A percentile compares a stretch with the other conserved stretches of the same genome.
phyloP scores from a whole-genome alignment of 2,329 filamentous ascomycete genomes.

The Seiridium cupressi region DNA sequence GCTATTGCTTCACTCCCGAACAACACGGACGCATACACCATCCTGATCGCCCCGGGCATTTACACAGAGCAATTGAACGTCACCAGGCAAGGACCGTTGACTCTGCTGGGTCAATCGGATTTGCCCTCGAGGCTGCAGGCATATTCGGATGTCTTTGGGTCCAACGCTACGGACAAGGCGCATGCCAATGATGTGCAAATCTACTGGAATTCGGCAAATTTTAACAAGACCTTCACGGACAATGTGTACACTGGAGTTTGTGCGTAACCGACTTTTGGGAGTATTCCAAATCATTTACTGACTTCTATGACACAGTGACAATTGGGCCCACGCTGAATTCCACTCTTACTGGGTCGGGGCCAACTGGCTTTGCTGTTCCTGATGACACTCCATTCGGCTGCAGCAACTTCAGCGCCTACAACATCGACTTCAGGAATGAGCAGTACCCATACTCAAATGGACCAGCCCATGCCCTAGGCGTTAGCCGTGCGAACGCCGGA shows the following conservation, averaged over 20 bases:
- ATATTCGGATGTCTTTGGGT: slow-evolving; percentile 25
- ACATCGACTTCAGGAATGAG: slow-evolving; percentile 64
- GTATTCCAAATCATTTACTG: background rate
- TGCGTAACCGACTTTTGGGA: slow-evolving; percentile 15
- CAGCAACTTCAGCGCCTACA: slow-evolving; percentile 63
- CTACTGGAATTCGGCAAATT: slow-evolving; percentile 8
- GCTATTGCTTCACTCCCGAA: slow-evolving; percentile 39
- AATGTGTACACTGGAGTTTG: slow-evolving; percentile 4
- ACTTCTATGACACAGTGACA: slow-evolving; percentile 38
- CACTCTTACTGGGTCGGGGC: slow-evolving; percentile 59
- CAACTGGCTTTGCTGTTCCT: slow-evolving; percentile 61
- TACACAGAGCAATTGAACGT: slow-evolving; percentile 67
- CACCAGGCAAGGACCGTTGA: slow-evolving; percentile 59
- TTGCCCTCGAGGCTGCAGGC: slow-evolving; percentile 28
- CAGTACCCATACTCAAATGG: slow-evolving; percentile 49
- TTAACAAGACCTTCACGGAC: slow-evolving; percentile 2
- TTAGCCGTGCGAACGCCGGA: slow-evolving; percentile 62
- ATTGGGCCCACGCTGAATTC: slow-evolving; percentile 63
- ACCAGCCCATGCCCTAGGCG: slow-evolving; percentile 59
- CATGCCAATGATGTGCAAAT: slow-evolving; percentile 38
- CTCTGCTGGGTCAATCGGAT: slow-evolving; percentile 56
- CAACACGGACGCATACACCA: slow-evolving; percentile 46
- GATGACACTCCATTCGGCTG: slow-evolving; percentile 62
- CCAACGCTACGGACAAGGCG: slow-evolving; percentile 30
- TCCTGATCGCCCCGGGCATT: slow-evolving; percentile 58